phyloP scores from a whole-genome alignment of 148 eudicot species.

The Vaccinium vitisidaea region DNA sequence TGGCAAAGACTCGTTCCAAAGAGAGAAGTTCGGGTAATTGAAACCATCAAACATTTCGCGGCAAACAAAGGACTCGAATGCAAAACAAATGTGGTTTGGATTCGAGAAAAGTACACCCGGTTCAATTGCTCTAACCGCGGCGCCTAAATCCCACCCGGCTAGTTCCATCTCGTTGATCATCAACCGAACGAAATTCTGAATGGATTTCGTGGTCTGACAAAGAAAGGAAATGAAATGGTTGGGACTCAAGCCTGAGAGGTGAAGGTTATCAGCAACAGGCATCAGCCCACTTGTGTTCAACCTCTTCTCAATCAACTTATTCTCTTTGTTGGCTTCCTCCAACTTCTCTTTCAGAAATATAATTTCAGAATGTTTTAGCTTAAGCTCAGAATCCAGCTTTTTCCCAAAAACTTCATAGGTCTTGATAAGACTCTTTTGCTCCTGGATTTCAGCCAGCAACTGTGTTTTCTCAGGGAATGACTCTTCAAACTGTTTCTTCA shows the following conservation, averaged over 20 bases:
- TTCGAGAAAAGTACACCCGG: constrained; percentile 62
- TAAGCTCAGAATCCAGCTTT: constrained; percentile 64
- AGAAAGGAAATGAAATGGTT: constrained; percentile 61
- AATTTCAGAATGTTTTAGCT: constrained; percentile 76
- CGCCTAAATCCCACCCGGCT: constrained; percentile 77
- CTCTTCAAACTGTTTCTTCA: constrained; percentile 65
- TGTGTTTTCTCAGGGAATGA: constrained; percentile 58
- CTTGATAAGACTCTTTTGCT: constrained; percentile 59
- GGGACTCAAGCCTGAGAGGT: constrained; percentile 54
- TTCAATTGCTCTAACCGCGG: constrained; percentile 61
- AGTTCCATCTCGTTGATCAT: constrained; percentile 67
- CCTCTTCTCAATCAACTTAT: constrained; percentile 62
- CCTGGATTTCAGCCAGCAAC: constrained; percentile 62
- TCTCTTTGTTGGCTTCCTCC: constrained; percentile 61
- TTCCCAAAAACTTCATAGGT: constrained; percentile 64
- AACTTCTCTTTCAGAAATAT: constrained; percentile 65
- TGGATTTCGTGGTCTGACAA: constrained; percentile 54
- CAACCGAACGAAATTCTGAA: constrained; percentile 60
- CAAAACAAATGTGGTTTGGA: constrained; percentile 50
- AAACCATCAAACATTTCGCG: constrained; percentile 81
- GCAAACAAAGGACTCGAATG: constrained; percentile 84
- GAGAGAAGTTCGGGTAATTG: constrained; percentile 50
- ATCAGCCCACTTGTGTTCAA: constrained; percentile 70
- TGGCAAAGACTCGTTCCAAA: constrained; percentile 39
- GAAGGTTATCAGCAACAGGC: constrained; percentile 50